Evolutionary conservation across 176 grass and related monocot genomes (phyloP).

Genomic region (Otatea glauca): DNA sequence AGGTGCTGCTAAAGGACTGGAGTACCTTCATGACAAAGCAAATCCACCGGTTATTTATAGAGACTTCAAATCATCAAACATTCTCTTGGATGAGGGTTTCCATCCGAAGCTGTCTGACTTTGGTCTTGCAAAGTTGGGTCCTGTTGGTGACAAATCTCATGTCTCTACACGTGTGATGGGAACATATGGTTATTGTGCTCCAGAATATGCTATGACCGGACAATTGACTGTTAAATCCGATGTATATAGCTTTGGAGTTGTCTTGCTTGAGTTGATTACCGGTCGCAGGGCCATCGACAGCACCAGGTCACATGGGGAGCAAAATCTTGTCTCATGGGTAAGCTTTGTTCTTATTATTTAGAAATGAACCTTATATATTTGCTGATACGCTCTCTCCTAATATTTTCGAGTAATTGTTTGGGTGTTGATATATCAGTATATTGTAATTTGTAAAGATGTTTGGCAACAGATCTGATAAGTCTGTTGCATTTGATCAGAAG

Average conservation of each 20-base stretch:
- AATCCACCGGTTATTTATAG: slow-evolving; percentile 90
- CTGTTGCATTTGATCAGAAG: background rate
- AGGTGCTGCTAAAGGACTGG: slow-evolving; percentile 81
- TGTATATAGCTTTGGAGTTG: slow-evolving; percentile 88
- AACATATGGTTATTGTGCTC: slow-evolving; percentile 88
- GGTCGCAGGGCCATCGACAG: slow-evolving; percentile 81
- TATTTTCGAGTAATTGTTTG: background rate
- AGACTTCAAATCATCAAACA: slow-evolving; percentile 89
- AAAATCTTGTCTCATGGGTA: slow-evolving; percentile 95
- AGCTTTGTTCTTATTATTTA: slow-evolving; percentile 32
- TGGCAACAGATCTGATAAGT: background rate
- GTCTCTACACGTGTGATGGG: slow-evolving; percentile 92
- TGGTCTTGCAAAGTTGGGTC: slow-evolving; percentile 82
- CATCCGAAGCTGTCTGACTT: slow-evolving; percentile 88
- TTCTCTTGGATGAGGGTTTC: slow-evolving; percentile 72
- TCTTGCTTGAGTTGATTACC: slow-evolving; percentile 86
- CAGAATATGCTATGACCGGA: slow-evolving; percentile 88
- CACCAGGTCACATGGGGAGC: slow-evolving; percentile 69
- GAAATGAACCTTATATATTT: background rate
- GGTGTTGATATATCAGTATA: background rate
- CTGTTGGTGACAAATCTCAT: slow-evolving; percentile 86
- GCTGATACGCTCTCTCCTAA: background rate
- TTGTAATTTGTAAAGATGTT: background rate
- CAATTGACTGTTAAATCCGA: slow-evolving; percentile 78
- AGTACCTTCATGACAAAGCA: slow-evolving; percentile 91